Percentiles rank a stretch among this genome's conserved stretches.
Evolutionary conservation across 2,329 filamentous ascomycete species (phyloP).

Genomic region (Scortechinia acanthostroma): DNA sequence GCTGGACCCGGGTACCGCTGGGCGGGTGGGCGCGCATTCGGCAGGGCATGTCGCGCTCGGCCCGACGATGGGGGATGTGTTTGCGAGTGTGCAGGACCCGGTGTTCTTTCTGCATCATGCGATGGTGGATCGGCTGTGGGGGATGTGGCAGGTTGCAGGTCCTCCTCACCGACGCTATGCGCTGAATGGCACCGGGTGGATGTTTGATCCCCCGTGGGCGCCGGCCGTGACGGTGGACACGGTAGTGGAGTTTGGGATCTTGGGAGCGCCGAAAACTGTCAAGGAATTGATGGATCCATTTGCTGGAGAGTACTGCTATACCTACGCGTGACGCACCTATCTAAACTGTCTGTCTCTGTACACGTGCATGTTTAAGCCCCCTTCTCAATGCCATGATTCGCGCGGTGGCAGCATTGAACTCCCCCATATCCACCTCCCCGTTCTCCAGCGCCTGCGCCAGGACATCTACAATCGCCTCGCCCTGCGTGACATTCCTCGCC

Average conservation of each 20-base stretch:
- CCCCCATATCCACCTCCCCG: neutral
- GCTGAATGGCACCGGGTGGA: neutral
- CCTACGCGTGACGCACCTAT: no score
- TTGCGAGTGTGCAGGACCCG: conserved; percentile 9
- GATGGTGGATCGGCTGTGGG: conserved; percentile 11
- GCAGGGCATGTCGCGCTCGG: conserved; percentile 4
- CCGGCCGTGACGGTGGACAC: neutral
- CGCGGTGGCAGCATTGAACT: conserved; percentile 3
- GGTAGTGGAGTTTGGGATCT: no score
- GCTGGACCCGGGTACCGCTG: conserved; percentile 2
- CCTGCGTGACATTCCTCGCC: conserved; percentile 15
- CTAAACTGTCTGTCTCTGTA: no score
- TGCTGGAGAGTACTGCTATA: no score
- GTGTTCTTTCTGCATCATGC: conserved; percentile 12
- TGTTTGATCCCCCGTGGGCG: neutral
- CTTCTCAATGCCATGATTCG: neutral
- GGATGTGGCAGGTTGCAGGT: conserved; percentile 12
- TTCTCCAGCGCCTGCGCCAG: neutral
- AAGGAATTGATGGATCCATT: no score
- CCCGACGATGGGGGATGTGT: conserved; percentile 6
- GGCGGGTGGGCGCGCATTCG: conserved; percentile 4
- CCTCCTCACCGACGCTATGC: conserved; percentile 2
- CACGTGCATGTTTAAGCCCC: neutral
- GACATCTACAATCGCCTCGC: conserved; percentile 14
- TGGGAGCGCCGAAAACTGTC: no score